Base-by-base conservation (phyloP, 169 alveolate species). In the Cystoisospora suis region DNA sequence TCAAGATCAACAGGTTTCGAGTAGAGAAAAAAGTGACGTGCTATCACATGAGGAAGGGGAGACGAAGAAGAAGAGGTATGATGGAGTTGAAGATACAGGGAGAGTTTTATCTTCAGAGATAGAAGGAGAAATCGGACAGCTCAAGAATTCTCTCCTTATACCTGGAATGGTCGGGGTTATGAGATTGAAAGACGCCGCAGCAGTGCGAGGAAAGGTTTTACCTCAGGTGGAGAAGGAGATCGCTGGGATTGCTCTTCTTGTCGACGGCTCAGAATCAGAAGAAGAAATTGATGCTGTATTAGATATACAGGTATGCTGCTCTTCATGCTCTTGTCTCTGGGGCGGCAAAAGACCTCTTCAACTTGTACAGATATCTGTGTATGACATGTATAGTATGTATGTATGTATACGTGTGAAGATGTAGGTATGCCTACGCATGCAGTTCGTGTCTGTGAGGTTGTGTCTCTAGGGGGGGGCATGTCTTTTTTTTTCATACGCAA, bases 161-260 rank as follows among this genome's bases (percentile, higher is more conserved):
- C 34, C 77, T 15, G 47, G 36, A 17, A 56, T 15, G 2, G 81
- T 45, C 27, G 70, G 79, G 12, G 81, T 83, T 9, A 29, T 34
- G 89, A 53, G 89, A 17, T 80, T 83, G 38, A 3, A 45, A 4
- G 89, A 83, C 42, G 89, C 89, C 4, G 89, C 89, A 7, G 89
- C 89, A 17, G 80, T 59, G 53, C n/a, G 89, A 15, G 46, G 79
- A 44, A 12, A 0, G 7, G 40, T 29, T n/a, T 59, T 23, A 20
- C 80, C 72, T 4, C 32, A 15, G 36, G 53, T 72, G 1, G 34
- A 38, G 12, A 36, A 83, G 42, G 47, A 53, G 27, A 58, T 65
- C 32, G 53, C 40, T 1, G 89, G 81, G n/a, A 44, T 59, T 44
- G 89, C 80, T 40, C 80, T 83, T 27, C 72, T 58, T 23, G 89